Evolutionary conservation across 768 basidiomycete species (phyloP), one percentile per base, ranked within the genome.

Genomic region (Tulasnella sp.): DNA sequence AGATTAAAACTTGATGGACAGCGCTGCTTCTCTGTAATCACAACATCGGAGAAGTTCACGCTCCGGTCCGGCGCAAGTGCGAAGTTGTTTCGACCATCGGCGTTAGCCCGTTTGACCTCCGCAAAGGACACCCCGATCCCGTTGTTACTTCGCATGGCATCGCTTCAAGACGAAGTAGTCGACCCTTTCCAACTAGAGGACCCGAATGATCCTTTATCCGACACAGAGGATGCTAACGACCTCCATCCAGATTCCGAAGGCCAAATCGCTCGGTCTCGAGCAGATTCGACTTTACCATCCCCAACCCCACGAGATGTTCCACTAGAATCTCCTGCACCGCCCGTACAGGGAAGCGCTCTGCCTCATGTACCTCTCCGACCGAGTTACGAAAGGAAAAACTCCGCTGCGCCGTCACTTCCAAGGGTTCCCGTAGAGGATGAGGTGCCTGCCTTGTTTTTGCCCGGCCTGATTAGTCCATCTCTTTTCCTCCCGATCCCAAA

Each of bases 401-500:
- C 41, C 34, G 8, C 54, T n/a, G 48, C 29, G 4, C 15, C 17
- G 15, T 23, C 31, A 21, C 51, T 21, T 9, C 54, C 40, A 14
- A 27, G 29, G 11, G 2, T 25, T 8, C 21, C 19, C 5, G 40
- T 27, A 6, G 17, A 49, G 12, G 49, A 60, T 21, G 52, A 60
- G 15, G 40, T 43, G 6, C 54, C 60, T n/a, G 49, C 48, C 6
- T 64, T 85, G 19, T 82, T 80, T 66, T 71, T 86, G 25, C 84
- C 86, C 2, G 79, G 79, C 35, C 77, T 89, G 35, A 74, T 82
- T 34, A 68, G 78, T 27, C 81, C 86, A 32, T 83, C 80, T 32
- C 83, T 89, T 82, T 90, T 90, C 67, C 71, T 89, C 45, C 87
- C 87, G n/a, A 84, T 89, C 40, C 87, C 88, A 49, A 87, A 87